Evolutionary conservation across 139 green algal species (phyloP), one percentile per base, ranked within the genome.

Genomic region (Microglena sp.): DNA sequence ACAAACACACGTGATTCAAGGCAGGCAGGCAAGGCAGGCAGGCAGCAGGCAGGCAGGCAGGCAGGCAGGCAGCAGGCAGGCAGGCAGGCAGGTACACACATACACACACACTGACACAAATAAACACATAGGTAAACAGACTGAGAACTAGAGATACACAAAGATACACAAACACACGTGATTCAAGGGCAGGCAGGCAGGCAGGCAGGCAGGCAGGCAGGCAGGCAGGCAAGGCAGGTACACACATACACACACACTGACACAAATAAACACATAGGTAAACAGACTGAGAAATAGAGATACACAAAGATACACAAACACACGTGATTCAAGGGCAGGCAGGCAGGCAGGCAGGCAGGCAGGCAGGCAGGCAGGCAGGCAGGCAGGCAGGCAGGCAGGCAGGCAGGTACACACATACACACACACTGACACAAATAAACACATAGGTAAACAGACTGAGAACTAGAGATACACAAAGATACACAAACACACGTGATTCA

Each of bases 321-420:
- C 6, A 7, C 27, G 4, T 5, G n/a, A 28, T 7, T 27, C 27
- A 36, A 7, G 22, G 27, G 55, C 26, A 62, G 27, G 55, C 27
- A 62, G 24, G 55, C 55, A 43, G 24, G 55, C 29, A 44, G 27
- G 55, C 26, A 62, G 27, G 55, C 27, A 62, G 24, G 55, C 55
- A 43, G 24, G 55, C 55, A 62, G 6, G 55, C 55, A 62, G 27
- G 24, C 27, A 36, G 24, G 27, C 55, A 62, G 27, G 55, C 24
- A 35, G 27, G 55, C 24, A 62, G 29, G 27, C 27, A 29, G 5
- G 27, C 7, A 29, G 24, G 27, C 27, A 36, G 27, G 55, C 26
- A 62, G 27, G 55, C 6, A 62, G 24, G 55, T 29, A 43, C 5
- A 29, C 55, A 62, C 15, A 50, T 18, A 50, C 15, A 50, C 40